Conservation (phyloP, 1,284 basidiomycete species). For the Trametes versicolor region DNA sequence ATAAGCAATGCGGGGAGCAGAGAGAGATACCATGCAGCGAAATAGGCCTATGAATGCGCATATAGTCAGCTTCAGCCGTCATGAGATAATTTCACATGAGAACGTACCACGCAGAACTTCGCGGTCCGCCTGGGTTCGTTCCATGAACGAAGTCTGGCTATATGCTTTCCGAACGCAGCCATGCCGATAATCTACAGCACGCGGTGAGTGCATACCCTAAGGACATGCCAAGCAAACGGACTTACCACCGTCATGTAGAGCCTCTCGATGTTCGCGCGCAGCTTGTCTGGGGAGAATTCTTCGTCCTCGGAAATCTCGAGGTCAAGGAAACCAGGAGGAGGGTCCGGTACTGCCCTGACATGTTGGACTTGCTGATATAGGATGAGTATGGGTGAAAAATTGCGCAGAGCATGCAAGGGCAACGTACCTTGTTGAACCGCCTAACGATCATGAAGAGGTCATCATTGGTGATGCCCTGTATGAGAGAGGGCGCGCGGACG, state of each 20-base stretch:
- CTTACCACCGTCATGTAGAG: constrained; percentile 55
- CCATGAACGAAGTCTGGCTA: constrained; percentile 60
- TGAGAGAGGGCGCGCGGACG: constrained; percentile 34
- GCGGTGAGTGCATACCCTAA: not conserved
- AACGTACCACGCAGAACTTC: constrained; percentile 48
- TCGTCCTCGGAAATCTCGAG: constrained; percentile 54
- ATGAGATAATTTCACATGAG: not conserved
- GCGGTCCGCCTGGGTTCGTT: constrained; percentile 55
- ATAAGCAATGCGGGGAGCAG: constrained; percentile 51
- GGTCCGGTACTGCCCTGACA: constrained; percentile 44
- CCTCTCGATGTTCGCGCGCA: constrained; percentile 60
- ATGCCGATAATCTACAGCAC: constrained; percentile 50
- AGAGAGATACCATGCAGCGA: constrained; percentile 53
- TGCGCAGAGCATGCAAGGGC: not conserved
- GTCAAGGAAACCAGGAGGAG: constrained; percentile 49
- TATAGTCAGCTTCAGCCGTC: not conserved
- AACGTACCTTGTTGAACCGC: constrained; percentile 52
- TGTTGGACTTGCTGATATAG: constrained; percentile 48
- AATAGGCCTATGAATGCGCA: constrained; percentile 48
- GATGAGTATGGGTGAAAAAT: not conserved
- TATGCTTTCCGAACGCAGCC: constrained; percentile 55
- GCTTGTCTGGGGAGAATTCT: constrained; percentile 58
- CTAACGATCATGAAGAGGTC: constrained; percentile 52
- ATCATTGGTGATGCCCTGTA: constrained; percentile 50
- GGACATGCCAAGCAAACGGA: not conserved